Evolutionary conservation across 108 stramenopile species (phyloP).

Genomic region (Licmophora abbreviata): DNA sequence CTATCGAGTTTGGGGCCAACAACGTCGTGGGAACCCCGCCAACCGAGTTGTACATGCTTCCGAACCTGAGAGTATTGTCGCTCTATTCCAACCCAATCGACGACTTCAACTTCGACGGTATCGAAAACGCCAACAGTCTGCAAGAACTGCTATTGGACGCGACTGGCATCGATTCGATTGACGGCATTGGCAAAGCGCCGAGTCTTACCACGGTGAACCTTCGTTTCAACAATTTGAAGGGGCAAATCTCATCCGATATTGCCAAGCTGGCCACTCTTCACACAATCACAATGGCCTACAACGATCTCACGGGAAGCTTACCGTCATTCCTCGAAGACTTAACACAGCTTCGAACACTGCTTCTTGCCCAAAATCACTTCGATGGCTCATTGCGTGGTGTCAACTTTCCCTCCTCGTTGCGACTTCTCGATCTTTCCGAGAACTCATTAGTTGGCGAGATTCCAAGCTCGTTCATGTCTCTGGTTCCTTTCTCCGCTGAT

Average conservation of each 20-base stretch:
- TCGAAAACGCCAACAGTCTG: conserved; percentile 55
- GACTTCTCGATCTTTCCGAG: conserved; percentile 18
- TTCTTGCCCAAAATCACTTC: conserved; percentile 16
- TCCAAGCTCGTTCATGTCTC: conserved; percentile 17
- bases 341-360: conserved; percentile 18
- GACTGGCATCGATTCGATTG: conserved; percentile 53
- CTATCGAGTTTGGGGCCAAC: conserved; percentile 39
- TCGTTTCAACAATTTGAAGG: conserved; percentile 17
- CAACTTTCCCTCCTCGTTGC: not conserved
- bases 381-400: conserved; percentile 9
- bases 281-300: conserved; percentile 28
- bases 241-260: conserved; percentile 6
- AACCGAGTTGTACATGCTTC: conserved; percentile 22
- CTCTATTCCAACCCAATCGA: conserved; percentile 72
- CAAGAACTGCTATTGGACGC: conserved; percentile 59
- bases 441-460: not conserved
- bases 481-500: conserved; percentile 15
- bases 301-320: conserved; percentile 26
- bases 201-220: conserved; percentile 53
- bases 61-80: conserved; percentile 52
- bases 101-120: conserved; percentile 60
- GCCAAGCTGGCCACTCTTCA: conserved; percentile 28
- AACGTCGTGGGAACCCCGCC: conserved; percentile 28
- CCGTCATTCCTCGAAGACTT: conserved; percentile 15
- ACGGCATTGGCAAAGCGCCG: conserved; percentile 49